phyloP scores from a whole-genome alignment of 2,329 filamentous ascomycete genomes.

The Colletotrichum sp. region DNA sequence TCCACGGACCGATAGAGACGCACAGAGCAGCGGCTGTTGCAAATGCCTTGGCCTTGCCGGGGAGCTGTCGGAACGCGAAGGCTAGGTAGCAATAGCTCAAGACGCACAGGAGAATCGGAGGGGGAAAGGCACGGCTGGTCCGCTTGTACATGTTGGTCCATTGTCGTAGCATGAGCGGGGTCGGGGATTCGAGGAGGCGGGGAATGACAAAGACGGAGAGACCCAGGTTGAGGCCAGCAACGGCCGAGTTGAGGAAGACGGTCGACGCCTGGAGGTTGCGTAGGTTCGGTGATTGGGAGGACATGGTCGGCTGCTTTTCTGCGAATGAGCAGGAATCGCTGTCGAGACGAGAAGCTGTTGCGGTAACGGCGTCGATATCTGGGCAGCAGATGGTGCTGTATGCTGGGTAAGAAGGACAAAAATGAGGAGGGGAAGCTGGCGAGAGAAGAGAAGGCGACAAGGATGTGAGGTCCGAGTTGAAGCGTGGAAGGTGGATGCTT shows the following conservation, averaged over 20 bases:
- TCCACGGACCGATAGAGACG: constrained; percentile 57
- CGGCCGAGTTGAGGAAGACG: constrained; percentile 53
- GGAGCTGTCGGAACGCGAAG: constrained; percentile 29
- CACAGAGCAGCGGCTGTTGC: constrained; percentile 49
- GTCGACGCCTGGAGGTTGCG: constrained; percentile 54
- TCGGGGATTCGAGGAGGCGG: constrained; percentile 59
- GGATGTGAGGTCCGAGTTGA: background rate
- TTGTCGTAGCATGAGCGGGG: constrained; percentile 59
- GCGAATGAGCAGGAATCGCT: background rate
- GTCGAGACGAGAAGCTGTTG: background rate
- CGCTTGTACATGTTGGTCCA: constrained; percentile 50
- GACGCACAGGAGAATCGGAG: constrained; percentile 42
- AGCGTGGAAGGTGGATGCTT: background rate
- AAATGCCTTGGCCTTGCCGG: constrained; percentile 46
- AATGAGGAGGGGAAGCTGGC: background rate
- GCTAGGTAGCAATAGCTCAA: constrained; percentile 52
- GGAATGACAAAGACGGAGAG: constrained; percentile 53
- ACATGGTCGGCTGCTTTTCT: background rate
- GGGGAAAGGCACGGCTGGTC: constrained; percentile 43
- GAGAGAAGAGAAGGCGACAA: background rate
- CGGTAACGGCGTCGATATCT: background rate
- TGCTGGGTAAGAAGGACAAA: background rate
- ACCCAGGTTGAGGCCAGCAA: constrained; percentile 41
- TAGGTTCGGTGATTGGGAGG: constrained; percentile 26
- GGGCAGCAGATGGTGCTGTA: background rate